Conservation (phyloP, 768 basidiomycete genomes). For the Amanita rimosa region DNA sequence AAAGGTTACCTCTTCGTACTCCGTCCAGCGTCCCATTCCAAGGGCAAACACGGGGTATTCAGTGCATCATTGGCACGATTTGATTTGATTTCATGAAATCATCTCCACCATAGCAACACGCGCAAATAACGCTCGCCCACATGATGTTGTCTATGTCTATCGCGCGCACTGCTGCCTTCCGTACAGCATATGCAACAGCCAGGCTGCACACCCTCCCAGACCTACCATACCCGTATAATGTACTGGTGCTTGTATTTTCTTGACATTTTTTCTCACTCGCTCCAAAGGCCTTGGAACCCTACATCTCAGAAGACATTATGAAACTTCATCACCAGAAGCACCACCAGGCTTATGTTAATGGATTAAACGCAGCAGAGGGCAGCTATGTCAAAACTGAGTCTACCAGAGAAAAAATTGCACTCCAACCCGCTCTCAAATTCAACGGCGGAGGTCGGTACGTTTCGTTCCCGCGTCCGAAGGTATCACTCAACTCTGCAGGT, state of each 20-base stretch:
- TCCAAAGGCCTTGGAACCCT: slow-evolving; percentile 75
- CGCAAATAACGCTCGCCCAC: background rate
- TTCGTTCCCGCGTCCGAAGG: background rate
- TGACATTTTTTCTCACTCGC: background rate
- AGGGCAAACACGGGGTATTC: background rate
- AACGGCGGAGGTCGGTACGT: slow-evolving; percentile 75
- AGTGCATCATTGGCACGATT: background rate
- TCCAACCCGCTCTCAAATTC: slow-evolving; percentile 92
- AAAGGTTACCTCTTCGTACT: slow-evolving; percentile 19
- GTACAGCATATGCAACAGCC: slow-evolving; percentile 29
- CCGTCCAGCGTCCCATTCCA: slow-evolving; percentile 14
- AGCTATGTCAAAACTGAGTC: slow-evolving; percentile 56
- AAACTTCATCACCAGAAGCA: slow-evolving; percentile 87
- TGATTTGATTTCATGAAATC: too few species aligned
- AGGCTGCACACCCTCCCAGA: slow-evolving; percentile 65
- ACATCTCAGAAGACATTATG: slow-evolving; percentile 91
- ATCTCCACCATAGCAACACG: background rate
- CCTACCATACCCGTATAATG: slow-evolving; percentile 75
- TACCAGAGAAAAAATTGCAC: slow-evolving; percentile 64
- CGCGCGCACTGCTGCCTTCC: slow-evolving; percentile 24
- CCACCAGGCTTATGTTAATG: slow-evolving; percentile 89
- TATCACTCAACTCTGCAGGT: slow-evolving; percentile 27
- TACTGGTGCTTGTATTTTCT: slow-evolving; percentile 13
- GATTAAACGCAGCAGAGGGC: slow-evolving; percentile 88
- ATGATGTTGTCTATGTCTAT: too few species aligned